Conservation (phyloP, 176 grass and related monocot species). For the Aegilops tauschii region DNA sequence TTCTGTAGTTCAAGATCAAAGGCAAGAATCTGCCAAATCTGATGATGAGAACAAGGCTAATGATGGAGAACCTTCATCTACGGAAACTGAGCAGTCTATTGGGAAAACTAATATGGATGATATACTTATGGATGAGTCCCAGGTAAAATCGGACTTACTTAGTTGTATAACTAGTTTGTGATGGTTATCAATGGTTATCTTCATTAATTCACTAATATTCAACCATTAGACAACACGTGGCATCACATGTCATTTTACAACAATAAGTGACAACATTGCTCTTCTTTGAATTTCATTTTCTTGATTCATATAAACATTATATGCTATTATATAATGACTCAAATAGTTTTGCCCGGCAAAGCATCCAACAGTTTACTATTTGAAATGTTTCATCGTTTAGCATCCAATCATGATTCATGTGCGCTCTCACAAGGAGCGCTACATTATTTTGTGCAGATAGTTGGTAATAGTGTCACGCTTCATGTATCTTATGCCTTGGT, state of each 20-base stretch:
- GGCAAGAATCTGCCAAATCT: constrained; percentile 56
- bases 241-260: neutral
- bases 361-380: neutral
- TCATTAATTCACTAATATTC: neutral
- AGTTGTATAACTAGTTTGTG: neutral
- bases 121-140: constrained; percentile 56
- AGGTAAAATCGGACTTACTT: constrained; percentile 35
- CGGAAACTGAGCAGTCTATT: constrained; percentile 41
- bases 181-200: neutral
- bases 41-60: constrained; percentile 51
- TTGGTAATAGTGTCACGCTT: neutral
- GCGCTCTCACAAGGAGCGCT: neutral
- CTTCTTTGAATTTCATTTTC: neutral
- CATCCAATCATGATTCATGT: neutral
- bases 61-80: constrained; percentile 46
- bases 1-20: constrained; percentile 63
- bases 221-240: neutral
- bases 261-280: neutral
- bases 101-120: constrained; percentile 55
- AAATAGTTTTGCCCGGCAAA: constrained; percentile 5
- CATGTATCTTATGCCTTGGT: constrained; percentile 1
- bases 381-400: neutral
- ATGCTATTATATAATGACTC: neutral
- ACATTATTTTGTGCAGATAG: neutral
- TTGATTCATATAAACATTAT: constrained; percentile 4